Conservation (phyloP, 305 asterid genomes). For the Nicotiana rustica region DNA sequence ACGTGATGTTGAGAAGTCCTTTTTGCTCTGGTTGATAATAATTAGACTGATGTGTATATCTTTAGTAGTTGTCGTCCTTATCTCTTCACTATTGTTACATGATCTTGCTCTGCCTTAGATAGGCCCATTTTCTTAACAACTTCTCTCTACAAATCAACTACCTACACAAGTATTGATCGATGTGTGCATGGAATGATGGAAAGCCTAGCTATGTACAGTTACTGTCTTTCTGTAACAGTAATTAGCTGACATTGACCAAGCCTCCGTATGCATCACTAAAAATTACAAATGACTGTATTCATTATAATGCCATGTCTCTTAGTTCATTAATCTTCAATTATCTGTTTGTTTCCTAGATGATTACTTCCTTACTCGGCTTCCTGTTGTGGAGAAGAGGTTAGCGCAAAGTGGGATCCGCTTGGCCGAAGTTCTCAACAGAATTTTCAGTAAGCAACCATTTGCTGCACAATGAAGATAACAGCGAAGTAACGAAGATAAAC, state of each 20-base stretch:
- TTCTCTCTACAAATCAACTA: neutral
- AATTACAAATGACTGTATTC: neutral
- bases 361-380: conserved; percentile 81
- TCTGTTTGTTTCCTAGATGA: conserved; percentile 56
- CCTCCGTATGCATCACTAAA: conserved; percentile 18
- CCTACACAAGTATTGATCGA: neutral
- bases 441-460: conserved; percentile 54
- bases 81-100: neutral
- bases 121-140: neutral
- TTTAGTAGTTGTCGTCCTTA: neutral
- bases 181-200: conserved; percentile 7
- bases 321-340: neutral
- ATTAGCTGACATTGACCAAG: conserved; percentile 4
- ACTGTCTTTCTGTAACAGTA: neutral
- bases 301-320: neutral
- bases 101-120: neutral
- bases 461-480: conserved; percentile 54
- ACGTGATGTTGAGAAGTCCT: neutral
- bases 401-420: conserved; percentile 83
- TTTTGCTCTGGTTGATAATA: neutral
- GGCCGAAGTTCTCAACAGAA: conserved; percentile 80
- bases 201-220: conserved; percentile 2
- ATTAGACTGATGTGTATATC: neutral
- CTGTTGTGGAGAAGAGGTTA: conserved; percentile 79
- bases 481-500: conserved; percentile 31